Evolutionary conservation across 768 basidiomycete genomes (phyloP).

Genomic region (Galerina marginata): DNA sequence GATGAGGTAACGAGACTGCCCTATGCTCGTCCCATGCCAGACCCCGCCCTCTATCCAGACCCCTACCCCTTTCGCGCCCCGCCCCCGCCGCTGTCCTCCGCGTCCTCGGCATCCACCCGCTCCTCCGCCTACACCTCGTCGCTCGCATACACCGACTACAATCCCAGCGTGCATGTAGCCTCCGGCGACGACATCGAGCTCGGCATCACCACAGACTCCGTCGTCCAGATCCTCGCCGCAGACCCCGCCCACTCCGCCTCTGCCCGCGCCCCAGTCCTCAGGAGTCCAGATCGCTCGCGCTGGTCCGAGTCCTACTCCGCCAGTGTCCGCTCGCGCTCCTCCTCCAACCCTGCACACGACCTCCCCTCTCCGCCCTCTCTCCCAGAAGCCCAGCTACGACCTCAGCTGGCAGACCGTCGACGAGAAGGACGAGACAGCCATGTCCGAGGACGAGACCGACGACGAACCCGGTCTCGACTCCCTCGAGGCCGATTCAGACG

Average conservation of each 20-base stretch:
- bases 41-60: constrained; percentile 74
- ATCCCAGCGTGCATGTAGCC: constrained; percentile 67
- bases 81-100: constrained; percentile 47
- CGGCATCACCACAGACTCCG: constrained; percentile 70
- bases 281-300: constrained; percentile 65
- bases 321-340: constrained; percentile 71
- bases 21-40: constrained; percentile 48
- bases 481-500: constrained; percentile 37
- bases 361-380: constrained; percentile 22
- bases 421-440: constrained; percentile 68
- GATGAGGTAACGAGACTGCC: constrained; percentile 10
- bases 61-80: constrained; percentile 67
- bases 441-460: constrained; percentile 64
- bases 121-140: constrained; percentile 82
- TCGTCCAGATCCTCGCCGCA: constrained; percentile 63
- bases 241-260: constrained; percentile 52
- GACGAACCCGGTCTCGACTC: constrained; percentile 43
- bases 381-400: constrained; percentile 76
- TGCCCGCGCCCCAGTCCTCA: constrained; percentile 46
- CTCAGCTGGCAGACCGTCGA: constrained; percentile 76
- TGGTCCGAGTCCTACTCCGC: constrained; percentile 79
- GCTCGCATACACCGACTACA: constrained; percentile 65
- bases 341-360: constrained; percentile 37
- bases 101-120: constrained; percentile 73
- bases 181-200: constrained; percentile 66